These are phyloP conservation scores for Neltuma alba DNA, from an alignment of 306 rosid species.

Conservation along the genomic window DNA sequence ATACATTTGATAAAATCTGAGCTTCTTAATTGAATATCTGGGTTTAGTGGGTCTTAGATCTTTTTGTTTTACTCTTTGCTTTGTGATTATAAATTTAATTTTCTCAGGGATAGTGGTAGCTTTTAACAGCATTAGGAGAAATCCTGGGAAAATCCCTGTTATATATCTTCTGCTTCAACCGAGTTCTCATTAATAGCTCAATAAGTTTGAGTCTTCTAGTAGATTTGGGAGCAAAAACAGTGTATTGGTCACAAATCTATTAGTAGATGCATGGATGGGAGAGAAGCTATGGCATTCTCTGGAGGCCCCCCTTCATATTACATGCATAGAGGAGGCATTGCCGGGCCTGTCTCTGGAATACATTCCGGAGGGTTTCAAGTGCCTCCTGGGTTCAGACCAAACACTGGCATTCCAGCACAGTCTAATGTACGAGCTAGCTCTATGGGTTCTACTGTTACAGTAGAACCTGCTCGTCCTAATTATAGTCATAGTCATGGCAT, in stretches of 20 bases:
- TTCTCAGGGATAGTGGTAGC: conserved; percentile 4
- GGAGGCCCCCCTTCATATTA: conserved; percentile 85
- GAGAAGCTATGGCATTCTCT: conserved; percentile 92
- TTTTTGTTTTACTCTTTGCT: background rate
- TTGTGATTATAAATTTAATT: conserved; percentile 35
- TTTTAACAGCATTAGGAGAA: conserved; percentile 15
- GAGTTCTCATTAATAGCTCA: conserved; percentile 14
- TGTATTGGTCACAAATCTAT: conserved; percentile 36
- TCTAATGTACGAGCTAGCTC: conserved; percentile 55
- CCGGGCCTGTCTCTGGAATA: conserved; percentile 61
- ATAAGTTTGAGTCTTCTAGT: conserved; percentile 19
- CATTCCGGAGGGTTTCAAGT: conserved; percentile 61
- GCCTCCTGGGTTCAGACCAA: conserved; percentile 72
- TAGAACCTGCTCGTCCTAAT: conserved; percentile 54
- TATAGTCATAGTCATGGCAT: conserved; percentile 52
- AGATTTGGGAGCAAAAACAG: conserved; percentile 18
- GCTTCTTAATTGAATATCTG: conserved; percentile 36
- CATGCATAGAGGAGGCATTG: conserved; percentile 77
- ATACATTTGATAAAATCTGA: conserved; percentile 17
- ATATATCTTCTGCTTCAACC: background rate
- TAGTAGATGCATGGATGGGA: conserved; percentile 98
- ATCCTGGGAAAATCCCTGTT: conserved; percentile 24
- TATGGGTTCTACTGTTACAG: conserved; percentile 62
- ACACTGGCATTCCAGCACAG: conserved; percentile 49
- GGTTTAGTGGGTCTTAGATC: conserved; percentile 32